phyloP scores from a whole-genome alignment of 1,139 yeast species.

The Debaryomycetaceae sp. region DNA sequence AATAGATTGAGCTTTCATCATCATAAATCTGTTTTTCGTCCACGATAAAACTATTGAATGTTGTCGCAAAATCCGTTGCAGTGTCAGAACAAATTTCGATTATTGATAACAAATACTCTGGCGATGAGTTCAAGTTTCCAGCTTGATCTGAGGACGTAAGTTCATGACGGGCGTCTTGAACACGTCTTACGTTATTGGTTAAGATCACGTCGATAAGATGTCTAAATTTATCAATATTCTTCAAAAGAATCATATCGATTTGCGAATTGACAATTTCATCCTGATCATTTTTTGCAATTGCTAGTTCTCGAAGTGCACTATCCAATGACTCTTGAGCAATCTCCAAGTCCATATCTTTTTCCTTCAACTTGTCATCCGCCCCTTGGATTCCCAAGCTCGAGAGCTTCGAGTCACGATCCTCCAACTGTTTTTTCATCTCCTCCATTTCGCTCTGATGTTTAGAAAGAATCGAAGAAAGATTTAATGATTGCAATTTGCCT shows the following conservation, averaged over 20 bases:
- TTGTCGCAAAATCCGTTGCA: constrained; percentile 78
- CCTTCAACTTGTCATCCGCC: constrained; percentile 50
- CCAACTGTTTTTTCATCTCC: constrained; percentile 36
- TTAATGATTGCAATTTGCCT: constrained; percentile 66
- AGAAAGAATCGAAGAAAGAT: constrained; percentile 56
- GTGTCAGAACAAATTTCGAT: constrained; percentile 68
- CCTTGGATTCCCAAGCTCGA: constrained; percentile 20
- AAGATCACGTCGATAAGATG: constrained; percentile 71
- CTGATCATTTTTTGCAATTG: constrained; percentile 52
- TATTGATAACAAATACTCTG: constrained; percentile 66
- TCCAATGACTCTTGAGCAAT: constrained; percentile 80
- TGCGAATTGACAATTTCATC: constrained; percentile 57
- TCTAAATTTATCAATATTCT: constrained; percentile 49
- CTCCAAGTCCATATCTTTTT: constrained; percentile 76
- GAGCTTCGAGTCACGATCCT: constrained; percentile 22
- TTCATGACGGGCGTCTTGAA: constrained; percentile 72
- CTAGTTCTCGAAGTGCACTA: constrained; percentile 60
- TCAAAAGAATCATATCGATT: constrained; percentile 51
- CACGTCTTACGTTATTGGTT: constrained; percentile 63
- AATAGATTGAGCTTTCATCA: constrained; percentile 60
- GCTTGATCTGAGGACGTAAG: constrained; percentile 79
- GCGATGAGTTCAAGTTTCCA: constrained; percentile 75
- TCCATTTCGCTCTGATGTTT: constrained; percentile 60
- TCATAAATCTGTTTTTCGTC: constrained; percentile 59
- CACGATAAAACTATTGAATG: constrained; percentile 72